Base-by-base conservation (phyloP, 2,329 filamentous ascomycete species). In the Fusarium sarcochroum region DNA sequence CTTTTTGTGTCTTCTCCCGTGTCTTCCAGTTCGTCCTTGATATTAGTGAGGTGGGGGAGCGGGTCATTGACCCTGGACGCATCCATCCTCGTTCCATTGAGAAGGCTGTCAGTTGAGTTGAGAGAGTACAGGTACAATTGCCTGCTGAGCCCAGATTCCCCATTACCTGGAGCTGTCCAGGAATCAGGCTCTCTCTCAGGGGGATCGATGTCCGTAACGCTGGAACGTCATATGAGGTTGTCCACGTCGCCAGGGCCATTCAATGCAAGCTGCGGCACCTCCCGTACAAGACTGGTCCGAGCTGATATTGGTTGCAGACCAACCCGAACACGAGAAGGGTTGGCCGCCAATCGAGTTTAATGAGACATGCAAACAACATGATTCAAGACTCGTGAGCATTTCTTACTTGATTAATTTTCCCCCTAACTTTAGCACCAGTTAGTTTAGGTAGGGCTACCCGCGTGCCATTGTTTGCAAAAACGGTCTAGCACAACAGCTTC, bases 251-350 rank as follows among this genome's bases (percentile, higher is more conserved):
- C 30, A 44, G 38, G 59, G 48, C 32, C 30, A 20, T 42, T 42
- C 38, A 54, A 67, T 63, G 44, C 42, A 67, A 62, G 49, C 51
- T 48, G 42, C 49, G 57, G 57, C 50, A 66, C 62, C 62, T 69
- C 66, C 66, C 57, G 61, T 51, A 47, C 41, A 32, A 46, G 50
- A 62, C 45, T 67, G 57, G 58, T 48, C 56, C 45, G 41, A 63
- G 61, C 66, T 69, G 42, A 41, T 30, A 41, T 52, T 48, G 57
- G 32, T 42, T 58, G 42, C 20, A 32, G 32, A 25, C 52, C 35
- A 53, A 70, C 66, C 63, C 66, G 66, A 69, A 69, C 60, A 70
- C 66, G 66, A 69, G 66, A 59, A 51, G 30, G 55, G 40, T 15
- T 49, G 45, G 27, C 30, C 58, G 52, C 57, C 62, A 63, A 70